Percentiles rank a stretch among this genome's conserved stretches.
phyloP scores from a whole-genome alignment of 2,329 filamentous ascomycete genomes.

The Fusarium hostae region DNA sequence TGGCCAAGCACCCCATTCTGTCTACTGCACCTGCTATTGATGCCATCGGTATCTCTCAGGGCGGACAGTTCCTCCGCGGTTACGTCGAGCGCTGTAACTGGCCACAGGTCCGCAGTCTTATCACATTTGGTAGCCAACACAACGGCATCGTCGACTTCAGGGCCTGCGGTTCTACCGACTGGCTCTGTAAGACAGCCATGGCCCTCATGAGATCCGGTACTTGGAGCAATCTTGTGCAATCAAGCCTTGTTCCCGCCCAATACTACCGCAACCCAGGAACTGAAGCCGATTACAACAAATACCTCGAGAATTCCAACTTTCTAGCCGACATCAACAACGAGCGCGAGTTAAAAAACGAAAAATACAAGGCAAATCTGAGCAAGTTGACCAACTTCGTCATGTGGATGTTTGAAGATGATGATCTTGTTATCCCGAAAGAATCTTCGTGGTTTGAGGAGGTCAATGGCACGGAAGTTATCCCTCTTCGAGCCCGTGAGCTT shows the following conservation, averaged over 20 bases:
- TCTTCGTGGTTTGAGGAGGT: slow-evolving; percentile 91
- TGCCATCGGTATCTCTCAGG: slow-evolving; percentile 94
- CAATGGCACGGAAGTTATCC: slow-evolving; percentile 74
- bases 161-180: slow-evolving; percentile 76
- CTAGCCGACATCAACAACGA: slow-evolving; percentile 98
- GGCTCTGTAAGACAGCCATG: slow-evolving; percentile 83
- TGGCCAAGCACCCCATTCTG: slow-evolving; percentile 81
- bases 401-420: slow-evolving; percentile 90
- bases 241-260: slow-evolving; percentile 87
- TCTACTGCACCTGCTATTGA: slow-evolving; percentile 86
- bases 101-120: slow-evolving; percentile 78
- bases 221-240: slow-evolving; percentile 83
- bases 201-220: slow-evolving; percentile 81
- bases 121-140: slow-evolving; percentile 92
- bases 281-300: slow-evolving; percentile 65
- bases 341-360: slow-evolving; percentile 75
- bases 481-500: slow-evolving; percentile 74
- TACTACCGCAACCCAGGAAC: slow-evolving; percentile 80
- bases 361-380: slow-evolving; percentile 78
- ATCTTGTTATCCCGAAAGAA: slow-evolving; percentile 88
- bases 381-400: slow-evolving; percentile 82
- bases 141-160: slow-evolving; percentile 90
- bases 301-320: slow-evolving; percentile 86
- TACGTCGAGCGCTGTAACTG: slow-evolving; percentile 88
- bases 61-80: slow-evolving; percentile 93